Evolutionary conservation across 345 rosid species (phyloP).

Genomic region (Excoecaria cochinchinensis): DNA sequence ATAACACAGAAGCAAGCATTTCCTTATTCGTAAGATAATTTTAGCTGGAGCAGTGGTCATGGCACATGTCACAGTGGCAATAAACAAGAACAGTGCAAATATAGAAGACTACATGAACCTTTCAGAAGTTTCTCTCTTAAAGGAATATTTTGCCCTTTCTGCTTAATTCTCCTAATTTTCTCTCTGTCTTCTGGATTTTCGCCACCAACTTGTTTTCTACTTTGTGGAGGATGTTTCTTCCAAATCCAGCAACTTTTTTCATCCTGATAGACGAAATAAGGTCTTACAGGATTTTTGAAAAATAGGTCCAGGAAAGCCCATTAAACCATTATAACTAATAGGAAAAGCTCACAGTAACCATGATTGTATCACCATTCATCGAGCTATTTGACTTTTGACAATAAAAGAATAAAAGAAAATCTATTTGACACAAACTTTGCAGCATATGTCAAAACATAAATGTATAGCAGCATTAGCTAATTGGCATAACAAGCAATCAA

Average conservation of each 20-base stretch:
- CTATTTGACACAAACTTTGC: background rate
- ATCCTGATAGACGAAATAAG: background rate
- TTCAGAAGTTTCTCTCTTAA: constrained; percentile 7
- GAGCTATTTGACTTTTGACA: too few relatives aligned
- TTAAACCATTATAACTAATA: background rate
- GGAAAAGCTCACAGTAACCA: background rate
- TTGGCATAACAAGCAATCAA: background rate
- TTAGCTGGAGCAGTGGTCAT: background rate
- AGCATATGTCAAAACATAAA: background rate
- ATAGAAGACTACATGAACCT: constrained; percentile 1
- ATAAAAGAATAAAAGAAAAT: too few relatives aligned
- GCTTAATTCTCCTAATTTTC: background rate
- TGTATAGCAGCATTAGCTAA: background rate
- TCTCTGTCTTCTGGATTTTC: constrained; percentile 4
- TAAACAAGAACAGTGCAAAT: background rate
- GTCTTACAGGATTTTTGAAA: background rate
- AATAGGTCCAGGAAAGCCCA: background rate
- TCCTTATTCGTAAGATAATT: background rate
- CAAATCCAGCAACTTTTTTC: constrained; percentile 23
- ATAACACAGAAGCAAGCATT: background rate
- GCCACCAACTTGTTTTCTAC: constrained; percentile 8
- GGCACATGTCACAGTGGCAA: background rate
- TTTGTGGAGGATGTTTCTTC: constrained; percentile 23
- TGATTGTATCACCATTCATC: background rate
- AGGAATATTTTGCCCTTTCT: background rate